A percentile compares a stretch with the other conserved stretches of the same genome.
phyloP scores from a whole-genome alignment of 352 stramenopile genomes.

The Phytophthora syringae region DNA sequence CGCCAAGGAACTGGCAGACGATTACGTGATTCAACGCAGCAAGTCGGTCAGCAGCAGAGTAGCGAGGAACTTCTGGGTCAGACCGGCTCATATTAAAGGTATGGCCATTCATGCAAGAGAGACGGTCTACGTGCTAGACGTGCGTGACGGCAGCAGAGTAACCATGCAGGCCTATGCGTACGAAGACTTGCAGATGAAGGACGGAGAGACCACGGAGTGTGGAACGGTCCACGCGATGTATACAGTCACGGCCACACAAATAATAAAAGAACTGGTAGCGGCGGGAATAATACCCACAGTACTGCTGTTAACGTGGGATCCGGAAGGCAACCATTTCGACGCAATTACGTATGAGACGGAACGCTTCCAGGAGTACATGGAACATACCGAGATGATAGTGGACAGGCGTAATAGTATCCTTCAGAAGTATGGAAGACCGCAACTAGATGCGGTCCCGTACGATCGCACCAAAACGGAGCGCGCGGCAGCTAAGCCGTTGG shows the following conservation, averaged over 20 bases:
- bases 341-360: neutral
- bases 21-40: neutral
- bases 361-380: neutral
- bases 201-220: neutral
- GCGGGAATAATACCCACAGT: neutral
- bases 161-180: slow-evolving; percentile 1
- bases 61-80: neutral
- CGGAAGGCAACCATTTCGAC: slow-evolving; percentile 1
- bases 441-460: too few relatives aligned
- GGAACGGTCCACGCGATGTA: neutral
- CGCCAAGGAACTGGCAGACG: neutral
- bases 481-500: too few relatives aligned
- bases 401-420: too few relatives aligned
- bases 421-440: too few relatives aligned
- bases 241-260: neutral
- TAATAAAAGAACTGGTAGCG: neutral
- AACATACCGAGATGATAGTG: too few relatives aligned
- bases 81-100: neutral
- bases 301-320: neutral
- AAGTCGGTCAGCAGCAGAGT: neutral
- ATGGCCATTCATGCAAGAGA: slow-evolving; percentile 11
- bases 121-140: neutral
- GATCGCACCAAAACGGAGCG: too few relatives aligned
- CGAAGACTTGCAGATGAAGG: neutral
- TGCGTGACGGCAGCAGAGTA: neutral